Evolutionary conservation across 148 eudicot genomes (phyloP).

Genomic region (Polygonum maritimum): DNA sequence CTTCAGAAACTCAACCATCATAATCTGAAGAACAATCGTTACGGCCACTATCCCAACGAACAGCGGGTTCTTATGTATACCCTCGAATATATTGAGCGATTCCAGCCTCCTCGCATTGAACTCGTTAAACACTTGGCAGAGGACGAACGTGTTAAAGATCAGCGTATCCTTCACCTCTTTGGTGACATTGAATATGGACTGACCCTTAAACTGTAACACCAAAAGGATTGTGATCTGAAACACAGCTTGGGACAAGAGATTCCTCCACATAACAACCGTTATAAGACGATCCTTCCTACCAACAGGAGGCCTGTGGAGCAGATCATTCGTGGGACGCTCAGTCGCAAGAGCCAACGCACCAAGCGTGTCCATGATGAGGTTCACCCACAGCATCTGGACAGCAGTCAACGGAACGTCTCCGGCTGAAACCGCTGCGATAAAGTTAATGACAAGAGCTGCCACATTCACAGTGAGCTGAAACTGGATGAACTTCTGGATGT

Average conservation of each 20-base stretch:
- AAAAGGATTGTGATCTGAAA: slow-evolving; percentile 62
- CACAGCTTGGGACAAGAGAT: slow-evolving; percentile 53
- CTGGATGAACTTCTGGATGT: slow-evolving; percentile 76
- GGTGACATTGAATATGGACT: slow-evolving; percentile 39
- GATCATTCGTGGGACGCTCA: slow-evolving; percentile 62
- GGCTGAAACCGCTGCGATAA: slow-evolving; percentile 66
- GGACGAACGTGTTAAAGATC: slow-evolving; percentile 70
- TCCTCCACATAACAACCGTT: slow-evolving; percentile 83
- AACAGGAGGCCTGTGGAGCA: slow-evolving; percentile 55
- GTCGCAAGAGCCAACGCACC: slow-evolving; percentile 87
- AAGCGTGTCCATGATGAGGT: slow-evolving; percentile 78
- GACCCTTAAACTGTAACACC: slow-evolving; percentile 60
- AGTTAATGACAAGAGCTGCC: slow-evolving; percentile 73
- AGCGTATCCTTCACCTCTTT: slow-evolving; percentile 50
- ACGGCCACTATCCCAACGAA: slow-evolving; percentile 57
- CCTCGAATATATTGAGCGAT: slow-evolving; percentile 59
- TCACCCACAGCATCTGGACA: slow-evolving; percentile 78
- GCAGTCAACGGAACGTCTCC: slow-evolving; percentile 79
- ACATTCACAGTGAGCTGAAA: slow-evolving; percentile 86
- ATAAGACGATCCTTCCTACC: slow-evolving; percentile 68
- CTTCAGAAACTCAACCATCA: slow-evolving; percentile 77
- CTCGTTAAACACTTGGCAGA: slow-evolving; percentile 82
- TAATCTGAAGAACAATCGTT: slow-evolving; percentile 57
- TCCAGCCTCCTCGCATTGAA: slow-evolving; percentile 71
- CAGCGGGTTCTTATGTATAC: slow-evolving; percentile 39